Evolutionary conservation across 768 basidiomycete species (phyloP), one percentile per base, ranked within the genome.

Genomic region (Austroboletus eburneus): DNA sequence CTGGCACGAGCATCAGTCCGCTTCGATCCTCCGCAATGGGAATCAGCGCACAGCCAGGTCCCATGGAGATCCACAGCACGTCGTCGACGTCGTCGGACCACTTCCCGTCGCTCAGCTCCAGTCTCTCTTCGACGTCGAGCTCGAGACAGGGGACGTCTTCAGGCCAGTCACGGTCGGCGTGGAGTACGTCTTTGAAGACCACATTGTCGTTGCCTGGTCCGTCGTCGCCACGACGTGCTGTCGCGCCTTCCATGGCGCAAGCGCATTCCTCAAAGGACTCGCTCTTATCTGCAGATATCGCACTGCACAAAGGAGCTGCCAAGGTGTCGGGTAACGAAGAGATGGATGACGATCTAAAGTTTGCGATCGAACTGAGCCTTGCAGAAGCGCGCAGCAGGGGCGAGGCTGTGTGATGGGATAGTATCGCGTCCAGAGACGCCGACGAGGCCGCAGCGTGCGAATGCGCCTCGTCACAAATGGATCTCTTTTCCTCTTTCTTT

Each of bases 301-400:
- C 47, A 32, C 50, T 9, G 14, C 39, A 53, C 39, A 22, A 5
- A n/a, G 29, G 44, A 9, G 7, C 5, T 4, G 6, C 52, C 1
- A 51, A 43, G 18, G 32, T 9, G 10, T 24, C 16, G 3, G 45
- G 49, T 25, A 4, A 14, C 6, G 72, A 72, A 9, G 73, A 75
- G 14, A 72, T 80, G 54, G 84, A 88, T 48, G 82, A 77, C 14
- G 85, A 87, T 52, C 54, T 88, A 60, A 72, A 65, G 40, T 74
- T 80, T 51, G 85, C 79, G 10, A 74, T 88, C 12, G 81, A 83
- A 63, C 59, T 88, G 62, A 88, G 87, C 59, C 71, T 88, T 21
- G 82, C 76, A 1, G 87, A 88, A 42, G 58, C 53, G 2, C 49
- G 30, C 34, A 57, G 57, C 32, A 51, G 35, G 21, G 54, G 39